Conservation (phyloP, 1,139 yeast species). For the Lodderomyces metapsilosis region DNA sequence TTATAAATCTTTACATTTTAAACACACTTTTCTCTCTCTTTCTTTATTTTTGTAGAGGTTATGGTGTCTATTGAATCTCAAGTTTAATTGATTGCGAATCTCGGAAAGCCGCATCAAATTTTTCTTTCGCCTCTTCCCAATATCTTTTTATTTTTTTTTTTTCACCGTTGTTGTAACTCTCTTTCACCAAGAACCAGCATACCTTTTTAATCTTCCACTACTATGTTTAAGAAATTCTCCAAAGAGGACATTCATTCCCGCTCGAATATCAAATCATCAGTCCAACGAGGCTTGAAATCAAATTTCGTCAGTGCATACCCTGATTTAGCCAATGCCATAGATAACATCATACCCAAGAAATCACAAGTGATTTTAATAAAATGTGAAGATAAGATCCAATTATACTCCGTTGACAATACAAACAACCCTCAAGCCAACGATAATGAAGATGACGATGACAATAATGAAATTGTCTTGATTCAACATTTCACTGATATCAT, state of each 20-base stretch:
- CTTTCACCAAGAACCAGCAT: too few relatives aligned
- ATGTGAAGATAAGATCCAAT: conserved; percentile 84
- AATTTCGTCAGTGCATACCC: conserved; percentile 75
- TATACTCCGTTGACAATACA: conserved; percentile 52
- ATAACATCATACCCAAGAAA: conserved; percentile 85
- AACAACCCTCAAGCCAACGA: conserved; percentile 28
- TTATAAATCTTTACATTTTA: conserved; percentile 60
- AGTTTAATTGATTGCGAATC: neutral
- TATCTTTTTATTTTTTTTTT: neutral
- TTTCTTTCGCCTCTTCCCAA: neutral
- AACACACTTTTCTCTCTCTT: too few relatives aligned
- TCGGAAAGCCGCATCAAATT: neutral
- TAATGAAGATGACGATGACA: conserved; percentile 35
- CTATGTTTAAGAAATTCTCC: conserved; percentile 72
- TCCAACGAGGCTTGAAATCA: conserved; percentile 77
- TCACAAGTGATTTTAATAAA: conserved; percentile 79
- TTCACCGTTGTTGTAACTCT: too few relatives aligned
- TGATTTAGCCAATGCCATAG: conserved; percentile 68
- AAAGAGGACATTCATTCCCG: conserved; percentile 88
- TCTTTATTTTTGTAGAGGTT: too few relatives aligned
- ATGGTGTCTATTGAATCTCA: too few relatives aligned
- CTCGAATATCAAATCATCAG: conserved; percentile 89
- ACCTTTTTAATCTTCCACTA: too few relatives aligned
- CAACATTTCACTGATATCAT: conserved; percentile 76
- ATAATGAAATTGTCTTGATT: conserved; percentile 54